A percentile compares a stretch with the other conserved stretches of the same genome.
Conservation (phyloP, 306 rosid species). For the Begonia fuchsioides region DNA sequence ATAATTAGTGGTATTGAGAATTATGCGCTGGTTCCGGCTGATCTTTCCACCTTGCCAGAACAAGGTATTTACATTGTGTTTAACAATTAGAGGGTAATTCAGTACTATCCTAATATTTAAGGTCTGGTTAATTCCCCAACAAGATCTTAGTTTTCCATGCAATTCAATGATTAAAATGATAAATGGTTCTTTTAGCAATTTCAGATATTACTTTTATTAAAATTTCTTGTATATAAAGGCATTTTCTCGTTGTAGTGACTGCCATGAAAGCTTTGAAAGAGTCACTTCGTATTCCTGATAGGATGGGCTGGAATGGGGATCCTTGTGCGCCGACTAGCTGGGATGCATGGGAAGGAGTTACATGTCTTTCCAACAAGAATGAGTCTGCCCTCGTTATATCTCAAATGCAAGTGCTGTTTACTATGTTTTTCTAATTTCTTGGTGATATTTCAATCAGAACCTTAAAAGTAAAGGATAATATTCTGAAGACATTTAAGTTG, state of each 20-base stretch:
- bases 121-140: no score
- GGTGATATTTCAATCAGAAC: no score
- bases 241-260: slow-evolving; percentile 21
- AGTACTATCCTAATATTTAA: no score
- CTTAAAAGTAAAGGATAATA: background rate
- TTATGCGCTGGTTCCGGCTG: slow-evolving; percentile 79
- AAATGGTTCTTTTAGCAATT: background rate
- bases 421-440: background rate
- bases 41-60: slow-evolving; percentile 56
- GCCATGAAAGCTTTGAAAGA: slow-evolving; percentile 88
- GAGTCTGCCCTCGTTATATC: slow-evolving; percentile 48
- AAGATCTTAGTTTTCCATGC: no score
- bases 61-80: slow-evolving; percentile 37
- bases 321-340: slow-evolving; percentile 93
- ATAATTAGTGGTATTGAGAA: slow-evolving; percentile 71
- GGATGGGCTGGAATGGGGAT: slow-evolving; percentile 99
- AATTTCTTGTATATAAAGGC: background rate
- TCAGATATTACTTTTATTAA: background rate
- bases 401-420: slow-evolving; percentile 53
- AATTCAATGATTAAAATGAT: no score
- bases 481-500: background rate
- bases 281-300: slow-evolving; percentile 66
- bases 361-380: slow-evolving; percentile 52
- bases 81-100: no score
- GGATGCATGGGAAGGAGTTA: slow-evolving; percentile 99